Base-by-base conservation (phyloP, 2,329 filamentous ascomycete genomes). In the Trichocomaceae sp. region DNA sequence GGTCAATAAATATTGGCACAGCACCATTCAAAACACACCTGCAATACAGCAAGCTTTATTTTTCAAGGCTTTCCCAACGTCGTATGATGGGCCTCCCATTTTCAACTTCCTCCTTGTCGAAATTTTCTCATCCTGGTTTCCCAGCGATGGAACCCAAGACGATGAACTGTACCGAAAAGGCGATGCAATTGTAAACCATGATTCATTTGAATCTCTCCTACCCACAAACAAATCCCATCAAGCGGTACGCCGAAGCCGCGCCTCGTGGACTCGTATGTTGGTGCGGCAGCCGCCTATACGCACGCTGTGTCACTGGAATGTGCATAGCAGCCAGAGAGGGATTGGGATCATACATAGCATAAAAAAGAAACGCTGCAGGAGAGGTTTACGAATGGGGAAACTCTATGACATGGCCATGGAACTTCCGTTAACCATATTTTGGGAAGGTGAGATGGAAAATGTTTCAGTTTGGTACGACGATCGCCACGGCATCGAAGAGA, bases 1-100 rank as follows among this genome's bases (percentile, higher is more conserved):
- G 47, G 47, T 49, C 47, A 49, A 49, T 20, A 49, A 35, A 49
- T 35, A 49, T 10, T 49, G 47, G 47, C 47, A 49, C 47, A 19
- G 29, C 6, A 49, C 47, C 47, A 49, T 49, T 49, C 47, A 49
- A 4, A 49, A 35, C 15, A 49, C 47, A 13, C 15, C 47, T 35
- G 26, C 47, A 49, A 49, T 49, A 5, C 47, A 37, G 17, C 47
- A 15, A 5, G 47, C 47, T 33, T 37, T 49, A 17, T 49, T 49
- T 37, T 49, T 49, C 47, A 35, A 49, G 47, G 5, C 47, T 3
- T 49, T 33, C 22, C 15, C 31, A 2, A 17, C 47, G 31, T 35
- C 47, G 10, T 49, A 49, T 15, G 19, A 49, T 4, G 47, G 47
- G 19, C 47, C 47, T 35, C 47, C 47, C 8, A 13, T 49, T 49